Evolutionary conservation across 495 filamentous ascomycete genomes (phyloP).

Genomic region (Chlorociboria aeruginascens): DNA sequence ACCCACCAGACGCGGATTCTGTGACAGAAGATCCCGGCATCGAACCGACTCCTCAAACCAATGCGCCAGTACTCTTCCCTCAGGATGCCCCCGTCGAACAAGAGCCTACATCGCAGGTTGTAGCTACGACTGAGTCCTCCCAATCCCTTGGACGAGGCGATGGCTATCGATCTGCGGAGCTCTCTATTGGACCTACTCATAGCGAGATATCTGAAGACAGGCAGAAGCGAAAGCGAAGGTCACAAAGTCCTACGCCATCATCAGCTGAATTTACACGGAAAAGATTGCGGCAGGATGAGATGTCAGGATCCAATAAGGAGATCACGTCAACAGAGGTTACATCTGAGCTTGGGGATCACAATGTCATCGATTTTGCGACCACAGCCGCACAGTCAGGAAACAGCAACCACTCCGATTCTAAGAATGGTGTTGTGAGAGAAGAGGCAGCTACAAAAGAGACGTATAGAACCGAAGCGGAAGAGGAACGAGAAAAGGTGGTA

Average conservation of each 20-base stretch:
- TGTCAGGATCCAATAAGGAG: background rate
- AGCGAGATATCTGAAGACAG: conserved; percentile 41
- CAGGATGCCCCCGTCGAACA: background rate
- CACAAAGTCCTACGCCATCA: conserved; percentile 51
- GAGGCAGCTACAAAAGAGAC: background rate
- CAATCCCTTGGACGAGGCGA: conserved; percentile 2
- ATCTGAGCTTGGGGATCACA: conserved; percentile 7
- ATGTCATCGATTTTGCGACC: conserved; percentile 1
- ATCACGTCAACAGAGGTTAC: conserved; percentile 1
- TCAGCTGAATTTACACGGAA: conserved; percentile 31
- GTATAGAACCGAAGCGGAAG: background rate
- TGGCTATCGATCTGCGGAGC: conserved; percentile 4
- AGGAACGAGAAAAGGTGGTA: background rate
- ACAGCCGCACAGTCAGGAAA: background rate
- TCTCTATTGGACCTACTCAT: conserved; percentile 13
- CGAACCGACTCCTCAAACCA: conserved; percentile 6
- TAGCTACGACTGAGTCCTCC: background rate
- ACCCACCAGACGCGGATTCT: background rate
- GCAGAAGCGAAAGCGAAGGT: conserved; percentile 65
- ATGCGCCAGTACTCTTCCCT: conserved; percentile 2
- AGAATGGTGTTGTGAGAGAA: background rate
- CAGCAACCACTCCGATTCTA: background rate
- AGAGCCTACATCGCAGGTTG: background rate
- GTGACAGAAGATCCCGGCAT: conserved; percentile 6
- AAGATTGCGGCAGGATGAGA: conserved; percentile 23